Evolutionary conservation across 371 early-diverging fungal species (phyloP), one percentile per base, ranked within the genome.

Genomic region (Dinochytrium kinnereticum): DNA sequence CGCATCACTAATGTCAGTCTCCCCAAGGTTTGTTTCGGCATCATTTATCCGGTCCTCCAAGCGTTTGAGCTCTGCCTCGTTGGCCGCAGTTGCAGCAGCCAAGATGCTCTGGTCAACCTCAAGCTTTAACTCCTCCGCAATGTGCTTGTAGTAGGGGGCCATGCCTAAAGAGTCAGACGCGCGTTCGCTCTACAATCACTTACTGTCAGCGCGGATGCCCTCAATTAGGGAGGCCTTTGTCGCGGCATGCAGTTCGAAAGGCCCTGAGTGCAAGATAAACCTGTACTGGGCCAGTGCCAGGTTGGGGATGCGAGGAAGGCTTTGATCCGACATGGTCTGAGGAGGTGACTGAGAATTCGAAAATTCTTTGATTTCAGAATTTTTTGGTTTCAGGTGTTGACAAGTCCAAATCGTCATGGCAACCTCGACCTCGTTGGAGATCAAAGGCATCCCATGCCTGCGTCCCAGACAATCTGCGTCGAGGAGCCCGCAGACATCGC

Each of bases 1-100:
- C 26, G 94, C 91, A 71, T 97, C 97, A 69, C 91, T 91, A 74
- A 96, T 90, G 80, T 98, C 98, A 24, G 96, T 94, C 76, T 97
- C 97, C 57, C 98, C 98, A 75, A 93, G 82, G 76, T 95, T 96
- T 74, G 92, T 88, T 79, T 93, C 90, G 15, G 97, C 98, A 77
- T 96, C 96, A 67, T 87, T 89, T 24, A 95, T 85, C 73, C 92
- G 91, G 44, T 89, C 94, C 50, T 97, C 96, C 61, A 96, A 88
- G 51, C 83, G 80, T 68, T 90, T 88, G 44, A 96, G 82, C 64
- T 90, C 87, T 65, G 88, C 92, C 33, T 86, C 88, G 81, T 96
- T 97, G 34, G 84, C 90, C 30, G 80, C 78, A 50, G 86, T 81
- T 88, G 94, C 53, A n/a, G 59, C 40, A 0, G 34, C 40, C 15